phyloP scores from a whole-genome alignment of 2,329 filamentous ascomycete genomes.

The Aureobasidium melanogenum region DNA sequence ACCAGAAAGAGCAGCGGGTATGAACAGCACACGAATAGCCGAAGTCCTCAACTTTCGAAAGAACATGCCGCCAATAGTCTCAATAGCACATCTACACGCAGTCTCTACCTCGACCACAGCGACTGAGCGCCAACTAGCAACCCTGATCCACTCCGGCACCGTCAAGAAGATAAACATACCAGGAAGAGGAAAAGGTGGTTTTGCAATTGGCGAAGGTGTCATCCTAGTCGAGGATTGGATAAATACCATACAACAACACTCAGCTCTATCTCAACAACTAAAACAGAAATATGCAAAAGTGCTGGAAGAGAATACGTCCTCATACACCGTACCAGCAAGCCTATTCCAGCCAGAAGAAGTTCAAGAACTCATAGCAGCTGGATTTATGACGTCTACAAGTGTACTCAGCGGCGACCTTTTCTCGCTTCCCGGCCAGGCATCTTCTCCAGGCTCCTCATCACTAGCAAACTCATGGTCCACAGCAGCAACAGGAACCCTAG shows the following conservation, averaged over 20 bases:
- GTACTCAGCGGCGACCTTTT: constrained; percentile 31
- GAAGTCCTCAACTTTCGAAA: constrained; percentile 55
- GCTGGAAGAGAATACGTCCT: constrained; percentile 44
- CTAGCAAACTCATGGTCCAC: constrained; percentile 50
- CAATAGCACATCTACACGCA: constrained; percentile 56
- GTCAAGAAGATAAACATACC: constrained; percentile 57
- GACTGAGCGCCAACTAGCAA: constrained; percentile 59
- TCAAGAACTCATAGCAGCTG: constrained; percentile 53
- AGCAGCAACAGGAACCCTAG: constrained; percentile 59
- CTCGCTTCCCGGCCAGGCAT: constrained; percentile 30
- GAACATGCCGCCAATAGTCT: constrained; percentile 55
- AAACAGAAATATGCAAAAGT: constrained; percentile 45
- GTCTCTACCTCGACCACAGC: constrained; percentile 53
- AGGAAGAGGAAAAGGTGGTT: constrained; percentile 47
- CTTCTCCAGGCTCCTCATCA: constrained; percentile 18
- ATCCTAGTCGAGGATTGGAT: constrained; percentile 51
- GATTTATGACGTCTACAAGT: constrained; percentile 53
- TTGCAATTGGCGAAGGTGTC: constrained; percentile 55
- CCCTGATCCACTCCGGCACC: constrained; percentile 48
- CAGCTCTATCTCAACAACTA: constrained; percentile 28
- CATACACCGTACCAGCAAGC: constrained; percentile 31
- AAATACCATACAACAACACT: constrained; percentile 20
- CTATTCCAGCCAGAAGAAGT: constrained; percentile 40
- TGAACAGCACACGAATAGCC: constrained; percentile 55
- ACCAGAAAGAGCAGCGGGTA: constrained; percentile 48